phyloP scores from a whole-genome alignment of 2,329 filamentous ascomycete genomes.

The Ophiocordyceps camponoti-rufipedis region DNA sequence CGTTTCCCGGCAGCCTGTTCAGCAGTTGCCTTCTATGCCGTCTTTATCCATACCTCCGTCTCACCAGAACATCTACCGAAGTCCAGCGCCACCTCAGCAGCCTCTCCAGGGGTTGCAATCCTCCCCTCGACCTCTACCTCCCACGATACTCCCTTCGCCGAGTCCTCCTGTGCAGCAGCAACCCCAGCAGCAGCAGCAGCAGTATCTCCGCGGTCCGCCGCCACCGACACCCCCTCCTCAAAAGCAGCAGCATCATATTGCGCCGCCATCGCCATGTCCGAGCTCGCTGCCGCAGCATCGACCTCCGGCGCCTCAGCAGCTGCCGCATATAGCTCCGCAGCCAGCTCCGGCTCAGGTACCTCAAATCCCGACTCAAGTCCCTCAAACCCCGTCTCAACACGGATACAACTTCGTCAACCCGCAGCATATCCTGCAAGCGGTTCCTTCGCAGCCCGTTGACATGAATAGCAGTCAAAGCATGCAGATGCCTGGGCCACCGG shows the following conservation, averaged over 20 bases:
- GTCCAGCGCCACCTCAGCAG: slow-evolving; percentile 3
- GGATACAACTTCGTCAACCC: slow-evolving; percentile 17
- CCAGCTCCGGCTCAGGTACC: slow-evolving; percentile 1
- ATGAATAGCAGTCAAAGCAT: slow-evolving; percentile 8
- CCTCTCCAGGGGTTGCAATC: slow-evolving; percentile 7
- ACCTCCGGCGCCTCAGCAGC: slow-evolving; percentile 3
- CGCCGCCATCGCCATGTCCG: slow-evolving; percentile 1
- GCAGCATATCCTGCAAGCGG: slow-evolving; percentile 17
- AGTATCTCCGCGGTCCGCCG: not conserved
- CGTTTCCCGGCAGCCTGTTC: slow-evolving; percentile 1
- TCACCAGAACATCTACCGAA: slow-evolving; percentile 3
- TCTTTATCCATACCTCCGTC: not conserved
- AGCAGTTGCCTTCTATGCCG: not conserved
- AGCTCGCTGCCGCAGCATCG: slow-evolving; percentile 13
- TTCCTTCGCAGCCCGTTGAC: slow-evolving; percentile 9
- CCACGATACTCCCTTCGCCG: slow-evolving; percentile 9
- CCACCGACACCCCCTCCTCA: not conserved
- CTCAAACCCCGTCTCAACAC: slow-evolving; percentile 2
- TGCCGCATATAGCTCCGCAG: slow-evolving; percentile 1
- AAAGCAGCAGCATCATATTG: slow-evolving; percentile 12
- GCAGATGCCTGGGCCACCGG: slow-evolving; percentile 2
- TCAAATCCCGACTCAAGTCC: slow-evolving; percentile 1
- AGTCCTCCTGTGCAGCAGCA: slow-evolving; percentile 5
- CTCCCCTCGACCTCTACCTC: slow-evolving; percentile 3
- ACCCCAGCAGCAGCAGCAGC: not conserved